Conservation (phyloP, 2,329 filamentous ascomycete genomes). For the Verticillium nonalfalfae region DNA sequence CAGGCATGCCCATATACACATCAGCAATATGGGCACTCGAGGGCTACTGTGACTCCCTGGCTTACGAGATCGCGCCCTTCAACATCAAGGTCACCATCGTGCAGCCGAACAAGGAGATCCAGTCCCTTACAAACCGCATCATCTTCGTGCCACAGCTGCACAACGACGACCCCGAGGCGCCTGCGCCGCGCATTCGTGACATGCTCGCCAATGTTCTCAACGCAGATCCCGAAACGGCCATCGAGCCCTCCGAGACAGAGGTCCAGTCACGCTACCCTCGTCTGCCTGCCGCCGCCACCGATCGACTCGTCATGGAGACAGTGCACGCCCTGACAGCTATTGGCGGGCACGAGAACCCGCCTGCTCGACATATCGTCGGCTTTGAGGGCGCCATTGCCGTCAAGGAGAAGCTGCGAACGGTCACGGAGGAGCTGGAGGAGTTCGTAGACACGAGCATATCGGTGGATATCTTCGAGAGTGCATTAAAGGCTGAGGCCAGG, state of each 20-base stretch:
- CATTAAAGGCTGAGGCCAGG: slow-evolving; percentile 45
- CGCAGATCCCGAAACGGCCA: slow-evolving; percentile 59
- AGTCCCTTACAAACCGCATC: slow-evolving; percentile 79
- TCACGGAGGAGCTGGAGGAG: slow-evolving; percentile 93
- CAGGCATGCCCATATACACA: slow-evolving; percentile 84
- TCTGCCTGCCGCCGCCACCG: slow-evolving; percentile 60
- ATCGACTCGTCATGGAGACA: slow-evolving; percentile 77
- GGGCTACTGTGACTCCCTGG: slow-evolving; percentile 90
- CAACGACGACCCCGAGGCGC: slow-evolving; percentile 17
- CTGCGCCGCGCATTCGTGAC: slow-evolving; percentile 74
- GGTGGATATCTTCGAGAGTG: slow-evolving; percentile 66
- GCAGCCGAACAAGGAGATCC: slow-evolving; percentile 90
- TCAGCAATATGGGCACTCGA: slow-evolving; percentile 92
- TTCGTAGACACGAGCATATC: slow-evolving; percentile 86
- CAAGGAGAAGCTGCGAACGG: slow-evolving; percentile 93
- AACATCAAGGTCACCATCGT: slow-evolving; percentile 95
- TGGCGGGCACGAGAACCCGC: slow-evolving; percentile 92
- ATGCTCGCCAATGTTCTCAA: slow-evolving; percentile 78
- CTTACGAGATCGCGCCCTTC: slow-evolving; percentile 94
- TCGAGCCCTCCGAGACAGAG: slow-evolving; percentile 22
- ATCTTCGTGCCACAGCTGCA: slow-evolving; percentile 74
- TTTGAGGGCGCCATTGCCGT: slow-evolving; percentile 81
- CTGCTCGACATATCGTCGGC: slow-evolving; percentile 88
- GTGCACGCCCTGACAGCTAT: slow-evolving; percentile 88
- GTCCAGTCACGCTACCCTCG: slow-evolving; percentile 67